phyloP scores from a whole-genome alignment of 768 basidiomycete species.

The Termitomyces sp. region DNA sequence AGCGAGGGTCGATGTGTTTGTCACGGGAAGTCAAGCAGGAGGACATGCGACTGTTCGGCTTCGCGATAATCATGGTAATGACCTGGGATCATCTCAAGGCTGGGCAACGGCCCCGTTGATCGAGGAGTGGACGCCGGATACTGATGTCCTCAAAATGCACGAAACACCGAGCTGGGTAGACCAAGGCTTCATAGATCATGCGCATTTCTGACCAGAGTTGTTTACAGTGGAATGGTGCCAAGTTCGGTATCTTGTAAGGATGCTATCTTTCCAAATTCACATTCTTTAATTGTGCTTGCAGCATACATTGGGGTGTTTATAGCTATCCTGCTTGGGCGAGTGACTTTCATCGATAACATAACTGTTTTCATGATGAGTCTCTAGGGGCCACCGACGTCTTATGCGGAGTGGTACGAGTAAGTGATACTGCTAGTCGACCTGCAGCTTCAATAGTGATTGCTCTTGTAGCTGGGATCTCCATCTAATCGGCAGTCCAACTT shows the following conservation, averaged over 20 bases:
- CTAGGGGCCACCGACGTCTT: conserved; percentile 32
- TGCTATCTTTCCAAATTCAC: neutral
- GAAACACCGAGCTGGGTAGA: conserved; percentile 51
- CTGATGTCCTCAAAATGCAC: conserved; percentile 31
- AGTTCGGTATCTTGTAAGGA: conserved; percentile 54
- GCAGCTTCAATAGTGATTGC: neutral
- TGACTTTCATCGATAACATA: neutral
- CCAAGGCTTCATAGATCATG: neutral
- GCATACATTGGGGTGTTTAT: conserved; percentile 47
- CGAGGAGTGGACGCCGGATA: conserved; percentile 33
- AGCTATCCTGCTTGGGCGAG: conserved; percentile 40
- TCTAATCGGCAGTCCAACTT: conserved; percentile 34
- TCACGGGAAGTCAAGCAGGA: conserved; percentile 25
- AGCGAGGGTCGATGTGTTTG: conserved; percentile 40
- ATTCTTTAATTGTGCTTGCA: conserved; percentile 14
- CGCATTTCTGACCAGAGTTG: neutral
- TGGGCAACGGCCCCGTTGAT: conserved; percentile 34
- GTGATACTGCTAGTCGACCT: conserved; percentile 12
- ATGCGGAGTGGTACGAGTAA: conserved; percentile 56
- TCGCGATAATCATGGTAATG: conserved; percentile 24
- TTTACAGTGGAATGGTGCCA: conserved; percentile 41
- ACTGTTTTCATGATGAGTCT: neutral
- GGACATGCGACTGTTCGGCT: conserved; percentile 28
- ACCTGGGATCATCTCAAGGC: conserved; percentile 27
- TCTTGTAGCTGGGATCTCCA: conserved; percentile 32